Evolutionary conservation across 2,329 filamentous ascomycete genomes (phyloP).

Genomic region (Salinomyces thailandicus): DNA sequence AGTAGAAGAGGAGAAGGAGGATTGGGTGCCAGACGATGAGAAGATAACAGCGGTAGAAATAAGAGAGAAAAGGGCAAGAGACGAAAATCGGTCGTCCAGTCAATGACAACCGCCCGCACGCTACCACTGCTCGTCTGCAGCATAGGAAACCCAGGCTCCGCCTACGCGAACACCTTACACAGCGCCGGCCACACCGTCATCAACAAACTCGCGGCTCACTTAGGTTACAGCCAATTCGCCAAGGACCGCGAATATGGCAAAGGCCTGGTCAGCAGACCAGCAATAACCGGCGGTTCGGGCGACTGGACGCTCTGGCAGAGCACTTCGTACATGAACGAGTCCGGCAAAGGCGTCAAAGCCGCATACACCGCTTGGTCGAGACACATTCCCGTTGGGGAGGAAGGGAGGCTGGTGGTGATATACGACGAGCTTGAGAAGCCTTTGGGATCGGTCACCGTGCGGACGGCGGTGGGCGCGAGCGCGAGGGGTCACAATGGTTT

Average conservation of each 20-base stretch:
- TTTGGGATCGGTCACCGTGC: slow-evolving; percentile 56
- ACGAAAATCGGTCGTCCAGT: too few species aligned
- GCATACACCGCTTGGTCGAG: slow-evolving; percentile 50
- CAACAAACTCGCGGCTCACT: slow-evolving; percentile 44
- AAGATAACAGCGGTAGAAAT: too few species aligned
- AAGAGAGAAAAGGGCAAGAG: too few species aligned
- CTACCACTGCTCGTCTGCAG: slow-evolving; percentile 65
- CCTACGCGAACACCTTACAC: slow-evolving; percentile 69
- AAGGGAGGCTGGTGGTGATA: slow-evolving; percentile 57
- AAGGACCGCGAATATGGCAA: slow-evolving; percentile 36
- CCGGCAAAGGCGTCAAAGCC: slow-evolving; percentile 57
- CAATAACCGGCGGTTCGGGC: slow-evolving; percentile 8
- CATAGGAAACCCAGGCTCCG: slow-evolving; percentile 67
- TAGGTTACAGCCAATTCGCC: slow-evolving; percentile 27
- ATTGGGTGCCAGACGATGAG: too few species aligned
- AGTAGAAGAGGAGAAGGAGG: too few species aligned
- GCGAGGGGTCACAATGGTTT: slow-evolving; percentile 37
- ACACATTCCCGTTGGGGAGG: slow-evolving; percentile 23
- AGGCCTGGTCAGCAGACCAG: slow-evolving; percentile 41
- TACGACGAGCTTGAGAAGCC: slow-evolving; percentile 79
- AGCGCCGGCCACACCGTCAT: slow-evolving; percentile 77
- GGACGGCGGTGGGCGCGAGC: slow-evolving; percentile 40
- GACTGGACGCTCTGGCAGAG: slow-evolving; percentile 61
- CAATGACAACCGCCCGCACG: slow-evolving; percentile 19
- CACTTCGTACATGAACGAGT: slow-evolving; percentile 72